Percentiles rank a stretch among this genome's conserved stretches.
Conservation (phyloP, 129 eudicot genomes). For the Escallonia herrerae region DNA sequence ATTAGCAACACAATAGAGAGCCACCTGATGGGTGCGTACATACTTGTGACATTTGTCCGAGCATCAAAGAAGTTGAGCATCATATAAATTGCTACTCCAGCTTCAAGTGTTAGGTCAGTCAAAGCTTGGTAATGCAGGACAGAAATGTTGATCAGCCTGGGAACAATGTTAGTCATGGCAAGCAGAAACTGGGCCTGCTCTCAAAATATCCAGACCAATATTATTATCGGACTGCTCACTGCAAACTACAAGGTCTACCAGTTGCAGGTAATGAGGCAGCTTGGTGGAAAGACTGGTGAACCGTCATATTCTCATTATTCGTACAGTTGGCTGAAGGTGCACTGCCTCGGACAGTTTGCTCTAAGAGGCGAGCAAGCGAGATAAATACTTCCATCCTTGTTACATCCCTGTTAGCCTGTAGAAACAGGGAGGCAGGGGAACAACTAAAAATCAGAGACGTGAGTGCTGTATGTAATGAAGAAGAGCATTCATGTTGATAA, state of each 20-base stretch:
- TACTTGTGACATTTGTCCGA: no score
- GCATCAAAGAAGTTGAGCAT: no score
- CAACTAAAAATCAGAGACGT: neutral
- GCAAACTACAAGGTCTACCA: constrained; percentile 34
- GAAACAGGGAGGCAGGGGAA: neutral
- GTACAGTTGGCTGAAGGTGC: constrained; percentile 17
- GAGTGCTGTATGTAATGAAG: neutral
- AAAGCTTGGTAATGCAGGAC: no score
- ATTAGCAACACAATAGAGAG: no score
- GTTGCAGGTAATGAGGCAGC: constrained; percentile 28
- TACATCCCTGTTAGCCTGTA: constrained; percentile 91
- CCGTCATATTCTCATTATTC: constrained; percentile 20
- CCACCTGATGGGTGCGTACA: no score
- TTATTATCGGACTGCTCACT: constrained; percentile 15
- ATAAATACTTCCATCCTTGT: constrained; percentile 91
- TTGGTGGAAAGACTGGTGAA: constrained; percentile 36
- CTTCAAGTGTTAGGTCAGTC: no score
- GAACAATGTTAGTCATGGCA: constrained; percentile 70
- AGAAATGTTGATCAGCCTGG: constrained; percentile 11
- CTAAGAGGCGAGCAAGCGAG: constrained; percentile 73
- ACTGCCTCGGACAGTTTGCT: constrained; percentile 39
- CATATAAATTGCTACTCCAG: no score
- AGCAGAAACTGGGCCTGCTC: constrained; percentile 34
- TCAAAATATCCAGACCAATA: constrained; percentile 47
- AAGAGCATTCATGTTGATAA: no score